Evolutionary conservation across 495 filamentous ascomycete genomes (phyloP).

Genomic region (Tricharina praecox): DNA sequence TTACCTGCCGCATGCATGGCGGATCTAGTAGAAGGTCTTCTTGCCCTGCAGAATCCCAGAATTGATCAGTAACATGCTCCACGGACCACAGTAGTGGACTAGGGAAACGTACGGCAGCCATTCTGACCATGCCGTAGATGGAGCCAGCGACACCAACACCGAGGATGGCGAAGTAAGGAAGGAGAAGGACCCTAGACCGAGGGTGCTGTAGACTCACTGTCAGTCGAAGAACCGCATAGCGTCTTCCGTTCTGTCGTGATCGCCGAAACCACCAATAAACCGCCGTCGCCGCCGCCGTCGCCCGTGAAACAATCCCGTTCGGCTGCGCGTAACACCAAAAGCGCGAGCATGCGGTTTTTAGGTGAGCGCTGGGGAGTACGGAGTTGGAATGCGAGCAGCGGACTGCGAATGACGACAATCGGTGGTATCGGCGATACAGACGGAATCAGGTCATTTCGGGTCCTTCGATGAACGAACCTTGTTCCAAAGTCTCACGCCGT

Average conservation of each 20-base stretch:
- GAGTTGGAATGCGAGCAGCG: too few species aligned
- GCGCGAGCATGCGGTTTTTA: too few species aligned
- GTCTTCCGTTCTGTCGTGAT: background rate
- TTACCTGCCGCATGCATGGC: background rate
- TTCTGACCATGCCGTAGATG: conserved; percentile 40
- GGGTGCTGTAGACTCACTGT: conserved; percentile 38
- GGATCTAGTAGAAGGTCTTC: conserved; percentile 21
- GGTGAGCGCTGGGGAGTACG: too few species aligned
- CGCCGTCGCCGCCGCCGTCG: too few species aligned
- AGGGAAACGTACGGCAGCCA: conserved; percentile 36
- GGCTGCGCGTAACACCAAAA: too few species aligned
- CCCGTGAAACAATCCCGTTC: too few species aligned
- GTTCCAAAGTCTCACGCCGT: conserved; percentile 43
- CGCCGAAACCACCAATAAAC: conserved; percentile 3
- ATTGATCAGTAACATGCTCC: conserved; percentile 3
- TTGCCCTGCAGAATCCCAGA: conserved; percentile 21
- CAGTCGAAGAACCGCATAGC: too few species aligned
- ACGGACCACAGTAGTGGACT: background rate
- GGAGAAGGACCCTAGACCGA: conserved; percentile 41
- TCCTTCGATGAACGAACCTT: conserved; percentile 42
- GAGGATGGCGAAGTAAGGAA: conserved; percentile 47
- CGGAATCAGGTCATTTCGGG: background rate
- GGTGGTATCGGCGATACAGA: background rate
- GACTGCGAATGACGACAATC: too few species aligned
- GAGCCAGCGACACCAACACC: conserved; percentile 31